phyloP scores from a whole-genome alignment of 1,284 basidiomycete species.

The Neonothopanus nambi region DNA sequence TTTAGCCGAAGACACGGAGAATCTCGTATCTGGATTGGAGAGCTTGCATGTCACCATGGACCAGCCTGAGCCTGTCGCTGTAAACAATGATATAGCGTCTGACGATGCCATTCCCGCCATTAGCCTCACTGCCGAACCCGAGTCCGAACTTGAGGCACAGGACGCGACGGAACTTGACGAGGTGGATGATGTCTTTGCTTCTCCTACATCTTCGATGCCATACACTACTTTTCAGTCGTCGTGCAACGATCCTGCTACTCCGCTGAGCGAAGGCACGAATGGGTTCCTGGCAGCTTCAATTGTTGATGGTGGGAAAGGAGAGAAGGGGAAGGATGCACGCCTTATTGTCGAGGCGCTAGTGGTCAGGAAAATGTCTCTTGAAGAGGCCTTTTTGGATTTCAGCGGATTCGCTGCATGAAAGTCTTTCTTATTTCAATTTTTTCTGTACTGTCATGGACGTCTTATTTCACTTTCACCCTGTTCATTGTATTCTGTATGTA shows the following conservation, averaged over 20 bases:
- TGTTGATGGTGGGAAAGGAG: neutral
- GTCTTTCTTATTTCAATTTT: too few relatives aligned
- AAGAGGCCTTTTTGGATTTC: conserved; percentile 75
- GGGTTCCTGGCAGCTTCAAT: neutral
- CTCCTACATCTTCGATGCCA: conserved; percentile 27
- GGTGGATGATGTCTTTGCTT: conserved; percentile 41
- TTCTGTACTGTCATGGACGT: too few relatives aligned
- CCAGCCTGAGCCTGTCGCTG: neutral
- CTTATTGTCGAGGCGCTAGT: conserved; percentile 80
- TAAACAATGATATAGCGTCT: conserved; percentile 1
- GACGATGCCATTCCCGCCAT: conserved; percentile 21
- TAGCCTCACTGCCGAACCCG: conserved; percentile 14
- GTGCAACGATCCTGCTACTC: conserved; percentile 9
- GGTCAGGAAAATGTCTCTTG: conserved; percentile 68
- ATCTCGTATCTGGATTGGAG: conserved; percentile 29
- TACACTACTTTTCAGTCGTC: conserved; percentile 7
- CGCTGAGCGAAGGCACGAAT: conserved; percentile 1
- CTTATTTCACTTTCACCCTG: too few relatives aligned
- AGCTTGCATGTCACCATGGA: conserved; percentile 33
- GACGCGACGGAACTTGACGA: conserved; percentile 25
- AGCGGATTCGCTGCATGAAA: conserved; percentile 45
- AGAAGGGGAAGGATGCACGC: conserved; percentile 35
- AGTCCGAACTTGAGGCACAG: conserved; percentile 3
- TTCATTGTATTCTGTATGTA: too few relatives aligned
- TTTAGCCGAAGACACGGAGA: too few relatives aligned